These are phyloP conservation scores for Parietichytrium sp. DNA, from an alignment of 108 stramenopile genomes.

Conservation along the genomic window DNA sequence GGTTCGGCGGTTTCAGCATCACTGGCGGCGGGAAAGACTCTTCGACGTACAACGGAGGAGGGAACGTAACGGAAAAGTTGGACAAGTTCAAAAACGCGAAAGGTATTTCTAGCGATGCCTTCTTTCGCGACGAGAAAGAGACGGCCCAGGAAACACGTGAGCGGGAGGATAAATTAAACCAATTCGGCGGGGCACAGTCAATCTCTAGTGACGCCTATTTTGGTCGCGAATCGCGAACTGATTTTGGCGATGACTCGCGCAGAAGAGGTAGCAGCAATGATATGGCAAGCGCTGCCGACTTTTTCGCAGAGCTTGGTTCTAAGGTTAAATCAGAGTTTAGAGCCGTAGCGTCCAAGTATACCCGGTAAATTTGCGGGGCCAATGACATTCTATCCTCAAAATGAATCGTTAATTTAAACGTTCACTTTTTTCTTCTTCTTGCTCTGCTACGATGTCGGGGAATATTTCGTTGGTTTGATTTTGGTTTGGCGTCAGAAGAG, in stretches of 20 bases:
- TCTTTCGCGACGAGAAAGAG: neutral
- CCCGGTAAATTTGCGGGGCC: no score
- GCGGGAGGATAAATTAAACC: neutral
- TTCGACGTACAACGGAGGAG: neutral
- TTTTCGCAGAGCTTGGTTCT: constrained; percentile 15
- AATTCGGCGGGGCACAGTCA: neutral
- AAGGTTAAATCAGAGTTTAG: constrained; percentile 21
- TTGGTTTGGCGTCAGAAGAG: no score
- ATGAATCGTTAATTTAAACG: no score
- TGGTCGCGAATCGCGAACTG: neutral
- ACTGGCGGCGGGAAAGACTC: neutral
- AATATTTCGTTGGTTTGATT: no score
- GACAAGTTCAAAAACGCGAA: constrained; percentile 14
- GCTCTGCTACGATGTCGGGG: no score
- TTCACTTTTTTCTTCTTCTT: no score
- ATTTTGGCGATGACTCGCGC: neutral
- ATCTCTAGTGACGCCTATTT: constrained; percentile 25
- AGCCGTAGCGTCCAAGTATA: neutral
- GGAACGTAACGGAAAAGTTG: neutral
- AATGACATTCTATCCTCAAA: no score
- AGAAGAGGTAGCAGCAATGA: neutral
- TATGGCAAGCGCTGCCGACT: constrained; percentile 13
- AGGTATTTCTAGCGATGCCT: neutral
- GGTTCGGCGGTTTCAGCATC: neutral
- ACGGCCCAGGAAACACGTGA: neutral